A percentile compares a stretch with the other conserved stretches of the same genome.
These are phyloP conservation scores for Phoma sp. DNA, from an alignment of 2,329 filamentous ascomycete genomes.

Conservation along the genomic window DNA sequence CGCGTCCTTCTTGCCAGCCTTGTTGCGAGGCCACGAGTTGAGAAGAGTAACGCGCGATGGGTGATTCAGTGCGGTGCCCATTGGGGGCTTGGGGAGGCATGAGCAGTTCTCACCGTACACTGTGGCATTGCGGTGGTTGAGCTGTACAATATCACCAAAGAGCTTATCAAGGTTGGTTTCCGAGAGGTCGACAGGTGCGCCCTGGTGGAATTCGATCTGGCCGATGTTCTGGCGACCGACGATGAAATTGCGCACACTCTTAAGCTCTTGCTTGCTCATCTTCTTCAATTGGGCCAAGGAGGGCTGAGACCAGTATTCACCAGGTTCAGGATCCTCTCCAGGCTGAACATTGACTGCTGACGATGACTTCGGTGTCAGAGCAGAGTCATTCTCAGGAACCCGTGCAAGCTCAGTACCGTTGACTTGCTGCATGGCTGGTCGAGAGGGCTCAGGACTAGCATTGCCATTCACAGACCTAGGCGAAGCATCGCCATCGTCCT, in stretches of 20 bases:
- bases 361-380: slow-evolving; percentile 47
- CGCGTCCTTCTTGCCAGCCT: slow-evolving; percentile 70
- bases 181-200: slow-evolving; percentile 74
- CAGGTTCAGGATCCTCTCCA: slow-evolving; percentile 64
- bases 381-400: slow-evolving; percentile 77
- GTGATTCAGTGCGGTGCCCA: slow-evolving; percentile 90
- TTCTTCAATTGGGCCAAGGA: slow-evolving; percentile 75
- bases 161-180: slow-evolving; percentile 82
- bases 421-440: slow-evolving; percentile 73
- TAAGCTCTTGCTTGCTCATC: slow-evolving; percentile 81
- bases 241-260: slow-evolving; percentile 75
- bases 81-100: slow-evolving; percentile 73
- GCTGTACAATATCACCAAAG: slow-evolving; percentile 75
- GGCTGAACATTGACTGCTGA: slow-evolving; percentile 41
- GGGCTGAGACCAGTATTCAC: slow-evolving; percentile 88
- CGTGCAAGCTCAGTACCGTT: slow-evolving; percentile 79
- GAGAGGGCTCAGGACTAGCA: slow-evolving; percentile 45
- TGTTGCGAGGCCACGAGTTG: slow-evolving; percentile 89
- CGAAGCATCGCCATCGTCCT: slow-evolving; percentile 59
- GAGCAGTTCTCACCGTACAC: slow-evolving; percentile 71
- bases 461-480: slow-evolving; percentile 60
- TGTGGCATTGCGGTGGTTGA: slow-evolving; percentile 80
- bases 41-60: slow-evolving; percentile 86
- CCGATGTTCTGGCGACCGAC: slow-evolving; percentile 86
- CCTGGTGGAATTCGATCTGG: slow-evolving; percentile 74